These are phyloP conservation scores for Fusarium clavum DNA, from an alignment of 2,329 filamentous ascomycete genomes.

Conservation along the genomic window DNA sequence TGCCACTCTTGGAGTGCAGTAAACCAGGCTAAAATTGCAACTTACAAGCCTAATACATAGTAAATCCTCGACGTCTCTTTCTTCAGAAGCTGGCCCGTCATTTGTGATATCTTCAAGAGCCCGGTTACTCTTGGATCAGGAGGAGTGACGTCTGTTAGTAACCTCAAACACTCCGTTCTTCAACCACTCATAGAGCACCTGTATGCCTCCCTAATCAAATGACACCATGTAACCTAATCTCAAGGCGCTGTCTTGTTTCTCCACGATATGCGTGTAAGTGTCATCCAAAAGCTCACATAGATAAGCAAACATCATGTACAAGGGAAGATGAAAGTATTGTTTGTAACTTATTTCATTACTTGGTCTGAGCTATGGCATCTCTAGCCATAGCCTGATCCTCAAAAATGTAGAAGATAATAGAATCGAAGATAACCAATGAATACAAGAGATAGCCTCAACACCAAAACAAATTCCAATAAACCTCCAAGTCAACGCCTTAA, in stretches of 20 bases:
- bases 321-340: neutral
- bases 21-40: neutral
- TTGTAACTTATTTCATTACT: slow-evolving; percentile 16
- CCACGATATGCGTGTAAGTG: neutral
- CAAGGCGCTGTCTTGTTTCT: neutral
- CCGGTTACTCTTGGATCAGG: neutral
- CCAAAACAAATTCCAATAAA: slow-evolving; percentile 2
- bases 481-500: slow-evolving; percentile 22
- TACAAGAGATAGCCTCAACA: slow-evolving; percentile 4
- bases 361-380: neutral
- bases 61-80: neutral
- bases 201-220: neutral
- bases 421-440: slow-evolving; percentile 1
- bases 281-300: neutral
- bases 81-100: neutral
- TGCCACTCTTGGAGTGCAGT: slow-evolving; percentile 22
- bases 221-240: slow-evolving; percentile 1
- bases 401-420: slow-evolving; percentile 10
- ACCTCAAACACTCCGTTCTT: neutral
- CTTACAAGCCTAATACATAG: neutral
- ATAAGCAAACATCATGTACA: neutral
- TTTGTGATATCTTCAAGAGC: neutral
- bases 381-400: slow-evolving; percentile 3
- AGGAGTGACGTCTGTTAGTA: neutral
- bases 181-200: neutral